Evolutionary conservation across 495 filamentous ascomycete species (phyloP).

Genomic region (Trichoderma parareesei): DNA sequence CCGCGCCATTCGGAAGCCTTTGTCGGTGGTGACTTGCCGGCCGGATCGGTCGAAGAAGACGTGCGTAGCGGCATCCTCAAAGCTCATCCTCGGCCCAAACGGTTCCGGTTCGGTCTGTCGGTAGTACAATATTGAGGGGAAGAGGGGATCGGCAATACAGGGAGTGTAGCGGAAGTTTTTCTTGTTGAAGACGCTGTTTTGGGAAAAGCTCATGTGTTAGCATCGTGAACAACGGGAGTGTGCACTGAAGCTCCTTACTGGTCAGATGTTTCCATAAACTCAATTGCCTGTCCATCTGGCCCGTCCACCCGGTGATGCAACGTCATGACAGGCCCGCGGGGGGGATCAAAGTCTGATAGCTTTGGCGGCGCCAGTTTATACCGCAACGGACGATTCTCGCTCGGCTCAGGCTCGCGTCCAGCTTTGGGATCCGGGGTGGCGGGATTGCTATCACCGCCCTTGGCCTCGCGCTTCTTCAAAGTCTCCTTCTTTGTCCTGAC

Average conservation of each 20-base stretch:
- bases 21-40: slow-evolving; percentile 61
- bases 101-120: slow-evolving; percentile 80
- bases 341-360: slow-evolving; percentile 48
- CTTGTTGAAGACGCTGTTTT: slow-evolving; percentile 70
- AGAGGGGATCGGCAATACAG: slow-evolving; percentile 79
- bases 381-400: slow-evolving; percentile 42
- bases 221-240: slow-evolving; percentile 25
- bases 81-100: slow-evolving; percentile 73
- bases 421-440: slow-evolving; percentile 48
- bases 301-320: slow-evolving; percentile 38
- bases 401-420: slow-evolving; percentile 27
- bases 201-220: slow-evolving; percentile 28
- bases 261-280: slow-evolving; percentile 56
- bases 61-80: slow-evolving; percentile 80
- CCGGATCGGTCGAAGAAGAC: slow-evolving; percentile 58
- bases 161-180: slow-evolving; percentile 86
- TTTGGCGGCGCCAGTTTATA: slow-evolving; percentile 53
- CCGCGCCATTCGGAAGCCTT: slow-evolving; percentile 74
- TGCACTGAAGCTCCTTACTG: slow-evolving; percentile 42
- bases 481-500: slow-evolving; percentile 58
- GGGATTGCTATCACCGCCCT: slow-evolving; percentile 45
- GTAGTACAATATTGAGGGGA: slow-evolving; percentile 81
- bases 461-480: slow-evolving; percentile 70
- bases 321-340: slow-evolving; percentile 46
- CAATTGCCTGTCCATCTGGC: slow-evolving; percentile 37